phyloP scores from a whole-genome alignment of 345 rosid genomes.

The Syzygium jambos region DNA sequence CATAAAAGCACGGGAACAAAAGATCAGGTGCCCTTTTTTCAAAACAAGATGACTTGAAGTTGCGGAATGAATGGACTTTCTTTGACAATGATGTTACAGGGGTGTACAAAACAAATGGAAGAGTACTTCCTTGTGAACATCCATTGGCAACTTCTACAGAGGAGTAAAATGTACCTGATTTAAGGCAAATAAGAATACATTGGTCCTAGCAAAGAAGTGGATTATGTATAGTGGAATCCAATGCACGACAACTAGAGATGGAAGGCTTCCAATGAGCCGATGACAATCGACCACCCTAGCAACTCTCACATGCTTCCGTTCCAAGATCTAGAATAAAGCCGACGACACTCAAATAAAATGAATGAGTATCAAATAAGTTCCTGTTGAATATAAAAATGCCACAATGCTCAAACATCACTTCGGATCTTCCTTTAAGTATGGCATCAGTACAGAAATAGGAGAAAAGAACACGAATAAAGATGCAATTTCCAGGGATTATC shows the following conservation, averaged over 20 bases:
- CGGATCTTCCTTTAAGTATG: neutral
- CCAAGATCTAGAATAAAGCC: neutral
- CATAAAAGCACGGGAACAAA: neutral
- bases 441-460: neutral
- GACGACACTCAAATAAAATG: neutral
- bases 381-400: neutral
- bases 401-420: neutral
- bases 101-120: neutral
- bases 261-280: neutral
- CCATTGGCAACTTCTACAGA: neutral
- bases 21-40: neutral
- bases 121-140: neutral
- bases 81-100: neutral
- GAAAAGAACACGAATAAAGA: neutral
- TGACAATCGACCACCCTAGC: neutral
- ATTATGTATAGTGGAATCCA: neutral
- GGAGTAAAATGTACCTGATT: neutral
- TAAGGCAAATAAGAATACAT: neutral
- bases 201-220: neutral
- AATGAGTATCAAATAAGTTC: neutral
- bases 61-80: neutral
- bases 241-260: neutral
- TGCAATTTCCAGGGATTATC: neutral
- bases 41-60: neutral
- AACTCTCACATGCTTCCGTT: neutral